Conservation (phyloP, 192 early-diverging fungal species). For the Podila clonocystis region DNA sequence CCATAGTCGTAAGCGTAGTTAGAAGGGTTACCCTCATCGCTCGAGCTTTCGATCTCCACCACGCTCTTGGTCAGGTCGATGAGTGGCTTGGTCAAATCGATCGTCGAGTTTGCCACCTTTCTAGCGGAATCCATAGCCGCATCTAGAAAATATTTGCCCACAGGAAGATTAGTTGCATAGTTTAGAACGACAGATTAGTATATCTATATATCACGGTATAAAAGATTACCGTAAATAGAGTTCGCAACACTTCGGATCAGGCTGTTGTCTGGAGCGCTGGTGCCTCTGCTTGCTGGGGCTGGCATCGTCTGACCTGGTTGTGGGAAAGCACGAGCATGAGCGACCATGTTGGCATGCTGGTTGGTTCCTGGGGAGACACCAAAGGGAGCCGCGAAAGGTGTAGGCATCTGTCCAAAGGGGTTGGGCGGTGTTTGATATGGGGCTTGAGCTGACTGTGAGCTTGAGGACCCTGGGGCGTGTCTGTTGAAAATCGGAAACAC, state of each 20-base stretch:
- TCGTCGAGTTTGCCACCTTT: slow-evolving; percentile 17
- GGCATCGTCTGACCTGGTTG: background rate
- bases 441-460: background rate
- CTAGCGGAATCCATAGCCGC: background rate
- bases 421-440: too few species aligned
- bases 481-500: background rate
- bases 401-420: too few species aligned
- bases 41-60: slow-evolving; percentile 20
- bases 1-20: background rate
- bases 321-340: background rate
- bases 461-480: too few species aligned
- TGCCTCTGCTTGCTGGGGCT: background rate
- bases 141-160: slow-evolving; percentile 1
- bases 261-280: background rate
- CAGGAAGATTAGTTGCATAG: background rate
- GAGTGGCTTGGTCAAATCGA: slow-evolving; percentile 21
- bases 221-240: too few species aligned
- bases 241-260: too few species aligned
- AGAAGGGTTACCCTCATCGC: slow-evolving; percentile 10
- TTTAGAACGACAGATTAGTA: slow-evolving; percentile 2
- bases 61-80: slow-evolving; percentile 37
- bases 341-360: background rate
- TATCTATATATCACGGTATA: too few species aligned
- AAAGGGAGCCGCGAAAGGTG: background rate
- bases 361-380: too few species aligned